Percentiles rank a stretch among this genome's conserved stretches.
These are phyloP conservation scores for Chlorencoelia australis DNA, from an alignment of 2,329 filamentous ascomycete species.

Conservation along the genomic window DNA sequence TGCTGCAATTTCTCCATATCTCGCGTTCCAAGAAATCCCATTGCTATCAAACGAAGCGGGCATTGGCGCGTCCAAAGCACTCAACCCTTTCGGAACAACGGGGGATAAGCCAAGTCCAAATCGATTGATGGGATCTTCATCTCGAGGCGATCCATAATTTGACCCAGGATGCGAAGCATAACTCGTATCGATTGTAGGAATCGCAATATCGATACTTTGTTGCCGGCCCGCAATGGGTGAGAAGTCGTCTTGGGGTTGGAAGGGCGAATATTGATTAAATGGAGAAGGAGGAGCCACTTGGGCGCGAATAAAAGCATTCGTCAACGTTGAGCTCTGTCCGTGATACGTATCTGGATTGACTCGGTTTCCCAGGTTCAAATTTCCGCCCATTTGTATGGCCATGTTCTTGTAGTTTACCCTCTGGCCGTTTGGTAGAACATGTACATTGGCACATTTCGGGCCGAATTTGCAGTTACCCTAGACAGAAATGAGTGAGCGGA, in stretches of 20 bases:
- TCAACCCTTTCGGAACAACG: conserved; percentile 59
- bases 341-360: conserved; percentile 56
- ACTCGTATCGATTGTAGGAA: conserved; percentile 45
- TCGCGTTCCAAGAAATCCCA: conserved; percentile 82
- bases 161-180: conserved; percentile 41
- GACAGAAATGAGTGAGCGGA: conserved; percentile 19
- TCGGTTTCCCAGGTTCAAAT: conserved; percentile 54
- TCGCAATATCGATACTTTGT: conserved; percentile 40
- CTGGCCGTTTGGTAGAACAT: conserved; percentile 87
- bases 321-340: conserved; percentile 61
- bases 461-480: conserved; percentile 99
- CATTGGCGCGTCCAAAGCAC: conserved; percentile 84
- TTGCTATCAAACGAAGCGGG: conserved; percentile 96
- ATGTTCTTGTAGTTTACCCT: conserved; percentile 70
- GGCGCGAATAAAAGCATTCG: conserved; percentile 60
- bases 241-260: conserved; percentile 45
- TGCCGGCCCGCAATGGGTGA: conserved; percentile 30
- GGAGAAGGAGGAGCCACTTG: conserved; percentile 34
- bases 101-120: conserved; percentile 72
- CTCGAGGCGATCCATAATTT: conserved; percentile 73
- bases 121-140: conserved; percentile 45
- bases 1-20: conserved; percentile 81
- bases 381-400: conserved; percentile 35
- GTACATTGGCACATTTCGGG: conserved; percentile 92
- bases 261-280: conserved; percentile 29